Evolutionary conservation across 2,329 filamentous ascomycete species (phyloP), one percentile per base, ranked within the genome.

Genomic region (Xylaria sp.): DNA sequence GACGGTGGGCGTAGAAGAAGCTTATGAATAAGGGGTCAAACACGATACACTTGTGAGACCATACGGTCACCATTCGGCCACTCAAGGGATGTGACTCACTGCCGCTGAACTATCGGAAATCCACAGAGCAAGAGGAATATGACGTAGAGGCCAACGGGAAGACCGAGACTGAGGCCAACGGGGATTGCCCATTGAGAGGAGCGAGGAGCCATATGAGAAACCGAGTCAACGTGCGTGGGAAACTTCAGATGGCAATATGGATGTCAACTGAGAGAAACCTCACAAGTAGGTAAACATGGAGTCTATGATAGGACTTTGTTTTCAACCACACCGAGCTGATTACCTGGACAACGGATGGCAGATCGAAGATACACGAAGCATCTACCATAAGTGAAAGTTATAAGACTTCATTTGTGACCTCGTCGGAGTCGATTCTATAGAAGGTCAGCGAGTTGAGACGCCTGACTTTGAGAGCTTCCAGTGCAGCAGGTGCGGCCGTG

Each of bases 1-100:
- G 73, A 63, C 88, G 89, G 74, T 97, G 88, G 34, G 88, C 86
- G 72, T 97, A 99, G 4, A 97, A 74, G 23, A 89, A 87, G 70
- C 92, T 95, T 52, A 53, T 49, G 19, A n/a, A 18, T 34, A 1
- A n/a, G 59, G 37, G 63, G 62, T 46, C 10, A 11, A 35, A 35
- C 1, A 35, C 35, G 8, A 4, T 35, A 34, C n/a, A 13, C 3
- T 19, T 16, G n/a, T 46, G 42, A 11, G 5, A 16, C 3, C 16
- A 51, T 16, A 42, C 30, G 10, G 46, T 19, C n/a, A 9, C 9
- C 37, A 13, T 37, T 51, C 5, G 42, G 37, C 52, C 58, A 74
- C 86, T 76, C 80, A 30, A 30, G 23, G 23, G 23, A 3, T 30
- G 23, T 5, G 23, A 74, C 86, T 76, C 80, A 96, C 92, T 92